Evolutionary conservation across 345 rosid genomes (phyloP), one percentile per base, ranked within the genome.

Genomic region (Salix viminalis): DNA sequence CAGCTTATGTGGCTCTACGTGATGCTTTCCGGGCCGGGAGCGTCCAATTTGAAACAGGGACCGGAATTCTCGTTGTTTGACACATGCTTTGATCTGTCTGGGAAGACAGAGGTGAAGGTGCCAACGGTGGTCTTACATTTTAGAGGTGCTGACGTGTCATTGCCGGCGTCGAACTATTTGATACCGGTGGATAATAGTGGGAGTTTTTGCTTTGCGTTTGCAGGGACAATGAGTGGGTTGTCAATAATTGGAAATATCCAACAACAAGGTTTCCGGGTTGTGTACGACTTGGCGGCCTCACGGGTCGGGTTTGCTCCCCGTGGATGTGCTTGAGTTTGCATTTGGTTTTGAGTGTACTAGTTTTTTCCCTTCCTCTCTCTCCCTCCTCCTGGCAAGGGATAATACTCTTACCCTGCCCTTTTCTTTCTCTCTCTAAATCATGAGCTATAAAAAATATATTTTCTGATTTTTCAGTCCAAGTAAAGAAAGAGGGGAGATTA

Each of bases 181-280:
- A 92, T 96, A 37, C 95, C 99, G 28, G 97, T 96, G 60, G 96
- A 92, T 56, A 73, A 77, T 18, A 74, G 80, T 48, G 97, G 97
- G 23, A 93, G 85, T 0, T 93, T 96, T 75, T 96, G 99, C 85
- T 96, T 91, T 75, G 99, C 99, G 1, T 96, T 96, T 42, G 99
- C 99, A 16, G 99, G 95, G 37, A 93, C 98, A 6, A 82, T 79
- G 91, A 84, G 96, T 74, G 94, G 97, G 52, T 79, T 96, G 71
- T 91, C 99, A 48, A 94, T 96, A 10, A 80, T 96, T 15, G 99
- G 98, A 50, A 96, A 96, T 61, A 93, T 96, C 67, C 99, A 96
- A 89, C 99, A 96, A 65, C 99, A 96, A 65, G 93, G 99, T 2
- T 91, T 96, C 87, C 92, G 99, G 84, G 97, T 96, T 21, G 88